These are phyloP conservation scores for Aeschynomene evenia DNA, from an alignment of 306 rosid genomes.

Conservation along the genomic window DNA sequence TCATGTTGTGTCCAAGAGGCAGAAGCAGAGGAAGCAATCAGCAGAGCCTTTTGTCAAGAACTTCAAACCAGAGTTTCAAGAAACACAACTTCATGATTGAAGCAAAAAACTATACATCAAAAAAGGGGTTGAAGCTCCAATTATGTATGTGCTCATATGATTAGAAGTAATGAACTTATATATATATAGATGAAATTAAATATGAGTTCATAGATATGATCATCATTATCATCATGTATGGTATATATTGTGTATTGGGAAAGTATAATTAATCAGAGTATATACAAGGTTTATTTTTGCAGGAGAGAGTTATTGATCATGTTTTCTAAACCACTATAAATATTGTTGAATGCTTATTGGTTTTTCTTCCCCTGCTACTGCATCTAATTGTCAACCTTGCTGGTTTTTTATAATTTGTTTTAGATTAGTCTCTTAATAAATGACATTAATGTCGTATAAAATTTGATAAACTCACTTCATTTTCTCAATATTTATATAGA, in stretches of 20 bases:
- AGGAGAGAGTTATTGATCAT: constrained; percentile 1
- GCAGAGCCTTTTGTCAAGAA: not conserved
- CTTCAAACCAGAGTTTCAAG: constrained; percentile 27
- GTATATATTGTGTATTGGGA: constrained; percentile 16
- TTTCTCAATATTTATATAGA: too few relatives aligned
- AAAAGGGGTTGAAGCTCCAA: constrained; percentile 6
- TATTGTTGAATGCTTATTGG: not conserved
- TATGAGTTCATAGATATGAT: not conserved
- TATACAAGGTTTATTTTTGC: constrained; percentile 18
- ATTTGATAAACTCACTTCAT: too few relatives aligned
- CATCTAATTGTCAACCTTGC: constrained; percentile 24
- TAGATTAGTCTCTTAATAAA: too few relatives aligned
- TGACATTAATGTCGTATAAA: too few relatives aligned
- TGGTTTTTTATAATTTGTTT: too few relatives aligned
- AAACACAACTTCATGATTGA: constrained; percentile 26
- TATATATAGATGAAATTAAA: not conserved
- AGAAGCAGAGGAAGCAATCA: constrained; percentile 16
- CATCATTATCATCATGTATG: constrained; percentile 1
- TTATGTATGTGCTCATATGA: constrained; percentile 1
- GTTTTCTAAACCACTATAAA: constrained; percentile 14
- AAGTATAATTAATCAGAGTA: not conserved
- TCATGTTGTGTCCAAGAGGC: constrained; percentile 25
- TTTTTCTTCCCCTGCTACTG: constrained; percentile 21
- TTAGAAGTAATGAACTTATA: not conserved
- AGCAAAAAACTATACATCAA: not conserved